Percentiles rank a stretch among this genome's conserved stretches.
Conservation (phyloP, 1,284 basidiomycete species). For the Microbotryum violaceum region DNA sequence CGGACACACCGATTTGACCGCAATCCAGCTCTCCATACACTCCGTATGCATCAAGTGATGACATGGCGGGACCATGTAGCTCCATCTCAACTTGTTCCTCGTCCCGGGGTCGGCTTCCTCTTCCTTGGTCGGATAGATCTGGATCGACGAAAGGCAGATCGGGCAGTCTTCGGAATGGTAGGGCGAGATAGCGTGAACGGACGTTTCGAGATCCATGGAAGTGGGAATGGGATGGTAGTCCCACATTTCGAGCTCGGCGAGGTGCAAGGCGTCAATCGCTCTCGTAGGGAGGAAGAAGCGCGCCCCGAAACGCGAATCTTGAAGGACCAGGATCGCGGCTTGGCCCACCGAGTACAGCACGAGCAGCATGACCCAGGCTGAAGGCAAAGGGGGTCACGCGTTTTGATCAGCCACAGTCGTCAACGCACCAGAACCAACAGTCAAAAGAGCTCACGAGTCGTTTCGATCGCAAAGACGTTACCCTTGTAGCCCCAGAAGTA, state of each 20-base stretch:
- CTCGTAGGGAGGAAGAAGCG: conserved; percentile 36
- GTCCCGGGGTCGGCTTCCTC: conserved; percentile 7
- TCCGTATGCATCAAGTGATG: conserved; percentile 35
- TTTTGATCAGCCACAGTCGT: not conserved
- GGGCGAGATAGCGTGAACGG: conserved; percentile 18
- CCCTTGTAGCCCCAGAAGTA: conserved; percentile 37
- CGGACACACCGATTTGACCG: conserved; percentile 28
- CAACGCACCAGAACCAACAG: not conserved
- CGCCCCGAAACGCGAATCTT: conserved; percentile 32
- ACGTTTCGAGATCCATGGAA: conserved; percentile 3
- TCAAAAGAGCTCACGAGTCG: conserved; percentile 26
- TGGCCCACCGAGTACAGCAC: conserved; percentile 32
- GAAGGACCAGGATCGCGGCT: conserved; percentile 34
- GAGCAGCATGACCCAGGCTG: conserved; percentile 35
- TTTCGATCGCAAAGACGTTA: conserved; percentile 37
- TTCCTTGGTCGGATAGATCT: conserved; percentile 16
- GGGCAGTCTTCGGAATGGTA: conserved; percentile 34
- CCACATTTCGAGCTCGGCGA: conserved; percentile 31
- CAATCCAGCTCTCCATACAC: conserved; percentile 36
- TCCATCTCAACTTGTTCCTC: conserved; percentile 7
- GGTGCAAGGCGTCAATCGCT: conserved; percentile 8
- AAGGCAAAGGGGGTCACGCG: not conserved
- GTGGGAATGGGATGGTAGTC: conserved; percentile 37
- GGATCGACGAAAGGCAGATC: conserved; percentile 38
- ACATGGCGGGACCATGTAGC: conserved; percentile 36